These are phyloP conservation scores for Suhomyces xylopsoci DNA, from an alignment of 805 yeast species.

Conservation along the genomic window DNA sequence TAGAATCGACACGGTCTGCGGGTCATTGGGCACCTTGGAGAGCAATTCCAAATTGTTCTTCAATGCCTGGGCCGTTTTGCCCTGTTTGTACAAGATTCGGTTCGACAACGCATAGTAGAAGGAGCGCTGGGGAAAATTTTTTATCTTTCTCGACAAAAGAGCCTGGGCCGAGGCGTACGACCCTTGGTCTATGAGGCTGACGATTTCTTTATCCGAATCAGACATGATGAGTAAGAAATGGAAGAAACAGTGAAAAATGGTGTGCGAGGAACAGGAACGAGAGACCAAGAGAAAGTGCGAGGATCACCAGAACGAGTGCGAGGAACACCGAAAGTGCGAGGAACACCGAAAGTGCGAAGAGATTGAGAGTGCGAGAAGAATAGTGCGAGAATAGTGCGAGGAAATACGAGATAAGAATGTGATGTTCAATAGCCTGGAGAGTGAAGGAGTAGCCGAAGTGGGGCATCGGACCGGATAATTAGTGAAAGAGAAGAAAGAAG, in stretches of 20 bases:
- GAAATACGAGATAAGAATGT: too few relatives aligned
- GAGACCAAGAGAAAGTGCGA: background rate
- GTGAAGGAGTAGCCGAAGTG: background rate
- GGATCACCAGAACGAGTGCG: background rate
- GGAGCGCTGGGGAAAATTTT: slow-evolving; percentile 55
- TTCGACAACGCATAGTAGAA: slow-evolving; percentile 49
- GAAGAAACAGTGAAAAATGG: background rate
- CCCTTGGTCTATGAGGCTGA: slow-evolving; percentile 49
- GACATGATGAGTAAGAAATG: background rate
- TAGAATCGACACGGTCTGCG: slow-evolving; percentile 48
- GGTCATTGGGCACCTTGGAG: slow-evolving; percentile 51
- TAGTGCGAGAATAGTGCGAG: too few relatives aligned
- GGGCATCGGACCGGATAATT: background rate
- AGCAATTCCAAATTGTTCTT: slow-evolving; percentile 25
- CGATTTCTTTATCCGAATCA: slow-evolving; percentile 25
- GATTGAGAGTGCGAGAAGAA: too few relatives aligned
- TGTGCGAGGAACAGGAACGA: background rate
- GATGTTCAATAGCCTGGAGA: too few relatives aligned
- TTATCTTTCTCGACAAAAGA: slow-evolving; percentile 46
- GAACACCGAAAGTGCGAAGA: too few relatives aligned
- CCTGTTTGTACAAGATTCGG: slow-evolving; percentile 30
- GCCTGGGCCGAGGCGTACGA: slow-evolving; percentile 53
- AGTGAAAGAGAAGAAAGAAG: background rate
- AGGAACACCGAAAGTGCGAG: background rate
- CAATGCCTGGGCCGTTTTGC: slow-evolving; percentile 31